phyloP scores from a whole-genome alignment of 1,284 basidiomycete genomes.

The Trichosporon sp. region DNA sequence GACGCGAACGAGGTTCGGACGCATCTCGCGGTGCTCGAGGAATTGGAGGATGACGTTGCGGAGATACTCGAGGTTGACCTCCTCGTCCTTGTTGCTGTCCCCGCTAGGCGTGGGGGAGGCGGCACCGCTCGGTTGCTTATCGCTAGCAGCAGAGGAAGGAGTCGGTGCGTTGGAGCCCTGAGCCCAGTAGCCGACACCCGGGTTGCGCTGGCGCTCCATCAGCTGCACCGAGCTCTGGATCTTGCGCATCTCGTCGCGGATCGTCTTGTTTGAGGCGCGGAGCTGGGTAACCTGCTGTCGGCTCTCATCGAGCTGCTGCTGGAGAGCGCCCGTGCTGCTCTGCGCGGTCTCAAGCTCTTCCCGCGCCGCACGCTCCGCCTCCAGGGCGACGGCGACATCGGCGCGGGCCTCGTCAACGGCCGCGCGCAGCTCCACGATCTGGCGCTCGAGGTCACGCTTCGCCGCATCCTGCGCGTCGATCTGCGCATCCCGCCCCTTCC shows the following conservation, averaged over 20 bases:
- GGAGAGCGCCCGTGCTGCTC: slow-evolving; percentile 47
- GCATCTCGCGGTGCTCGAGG: slow-evolving; percentile 84
- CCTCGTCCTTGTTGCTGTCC: slow-evolving; percentile 69
- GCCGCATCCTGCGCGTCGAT: slow-evolving; percentile 63
- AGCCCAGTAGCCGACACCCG: slow-evolving; percentile 90
- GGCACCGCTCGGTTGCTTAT: background rate
- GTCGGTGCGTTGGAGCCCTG: slow-evolving; percentile 5
- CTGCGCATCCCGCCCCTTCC: slow-evolving; percentile 65
- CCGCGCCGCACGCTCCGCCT: slow-evolving; percentile 56
- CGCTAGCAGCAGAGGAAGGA: background rate
- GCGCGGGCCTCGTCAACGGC: slow-evolving; percentile 63
- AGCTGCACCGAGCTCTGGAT: slow-evolving; percentile 85
- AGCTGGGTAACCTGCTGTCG: slow-evolving; percentile 43
- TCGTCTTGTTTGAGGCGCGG: slow-evolving; percentile 68
- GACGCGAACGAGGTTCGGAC: slow-evolving; percentile 84
- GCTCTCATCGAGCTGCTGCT: slow-evolving; percentile 55
- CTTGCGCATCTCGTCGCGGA: slow-evolving; percentile 88
- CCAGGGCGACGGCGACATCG: slow-evolving; percentile 51
- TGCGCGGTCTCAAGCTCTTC: slow-evolving; percentile 54
- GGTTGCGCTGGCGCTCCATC: slow-evolving; percentile 84
- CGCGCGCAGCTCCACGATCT: slow-evolving; percentile 53
- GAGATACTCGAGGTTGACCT: slow-evolving; percentile 92
- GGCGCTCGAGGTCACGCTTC: slow-evolving; percentile 62
- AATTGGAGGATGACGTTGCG: slow-evolving; percentile 93
- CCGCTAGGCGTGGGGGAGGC: slow-evolving; percentile 24